Evolutionary conservation across 441 rosid genomes (phyloP), one percentile per base, ranked within the genome.

Genomic region (Eutrema salsugineum): DNA sequence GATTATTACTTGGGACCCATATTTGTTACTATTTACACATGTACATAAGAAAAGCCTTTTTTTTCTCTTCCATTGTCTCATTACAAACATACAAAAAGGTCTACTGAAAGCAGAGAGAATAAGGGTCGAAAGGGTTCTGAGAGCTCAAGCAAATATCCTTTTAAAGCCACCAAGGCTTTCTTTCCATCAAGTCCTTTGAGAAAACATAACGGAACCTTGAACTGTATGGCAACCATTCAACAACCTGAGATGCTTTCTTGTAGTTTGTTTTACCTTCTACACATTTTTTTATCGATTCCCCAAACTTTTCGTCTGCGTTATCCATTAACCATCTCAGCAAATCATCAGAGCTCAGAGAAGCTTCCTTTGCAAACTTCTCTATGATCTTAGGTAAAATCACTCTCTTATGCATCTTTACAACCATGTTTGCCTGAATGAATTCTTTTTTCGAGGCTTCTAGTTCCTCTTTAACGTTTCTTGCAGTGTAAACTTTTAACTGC

Each of bases 211-310:
- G 83, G 57, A 93, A 93, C 66, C 81, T 91, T 76, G 94, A 81
- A 54, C 82, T 86, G 68, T 89, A 91, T 36, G 97, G 86, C 69
- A 85, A 70, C 97, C 97, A 93, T 55, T 89, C 91, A 11, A 88
- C 75, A 14, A 85, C 65, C 60, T 88, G 91, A 2, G 91, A 84
- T 3, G 80, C 47, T 70, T 81, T 91, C 84, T 77, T 89, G 59
- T 61, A 7, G 78, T 73, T 87, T 46, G 74, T 61, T 69, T 81
- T 91, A 7, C 67, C 50, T 38, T 85, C 79, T 8, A 81, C 49
- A 75, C 91, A 88, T 79, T 81, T 86, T 62, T 82, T 86, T 64
- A 89, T 83, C 0, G 86, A 81, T 27, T 87, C 88, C 1, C 65
- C 79, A 55, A 88, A 85, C 82, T 88, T 91, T 76, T 76, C 82